A percentile compares a stretch with the other conserved stretches of the same genome.
phyloP scores from a whole-genome alignment of 768 basidiomycete species.

The Boletus subparvulus region DNA sequence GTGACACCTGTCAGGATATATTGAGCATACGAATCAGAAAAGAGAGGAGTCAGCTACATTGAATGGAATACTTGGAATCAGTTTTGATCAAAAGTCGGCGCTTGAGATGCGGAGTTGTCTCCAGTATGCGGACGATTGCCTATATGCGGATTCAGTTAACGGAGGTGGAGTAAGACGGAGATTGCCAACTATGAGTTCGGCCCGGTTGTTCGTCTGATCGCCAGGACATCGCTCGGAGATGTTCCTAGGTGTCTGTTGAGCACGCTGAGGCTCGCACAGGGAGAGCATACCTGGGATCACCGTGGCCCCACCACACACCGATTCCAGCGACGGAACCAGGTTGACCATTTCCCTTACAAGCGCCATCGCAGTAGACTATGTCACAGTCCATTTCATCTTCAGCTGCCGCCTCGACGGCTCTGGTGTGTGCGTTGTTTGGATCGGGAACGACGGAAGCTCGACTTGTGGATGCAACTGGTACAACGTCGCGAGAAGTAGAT shows the following conservation, averaged over 20 bases:
- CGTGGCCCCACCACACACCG: constrained; percentile 85
- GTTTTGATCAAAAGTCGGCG: constrained; percentile 72
- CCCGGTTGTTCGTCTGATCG: constrained; percentile 83
- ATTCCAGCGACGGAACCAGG: constrained; percentile 68
- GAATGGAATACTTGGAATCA: constrained; percentile 82
- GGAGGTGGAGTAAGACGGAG: constrained; percentile 22
- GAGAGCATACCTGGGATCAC: constrained; percentile 53
- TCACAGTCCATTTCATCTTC: constrained; percentile 33
- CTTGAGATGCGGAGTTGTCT: constrained; percentile 59
- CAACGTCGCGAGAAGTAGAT: constrained; percentile 1
- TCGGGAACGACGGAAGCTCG: not conserved
- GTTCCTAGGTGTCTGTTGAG: constrained; percentile 51
- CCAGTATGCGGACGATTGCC: constrained; percentile 84
- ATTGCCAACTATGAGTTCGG: constrained; percentile 71
- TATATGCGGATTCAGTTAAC: constrained; percentile 39
- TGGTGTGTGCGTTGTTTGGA: not conserved
- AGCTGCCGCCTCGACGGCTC: constrained; percentile 3
- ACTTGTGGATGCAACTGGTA: constrained; percentile 32
- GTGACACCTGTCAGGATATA: constrained; percentile 55
- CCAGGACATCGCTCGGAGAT: constrained; percentile 81
- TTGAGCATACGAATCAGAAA: constrained; percentile 6
- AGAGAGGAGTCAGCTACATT: constrained; percentile 47
- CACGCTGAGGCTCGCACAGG: not conserved
- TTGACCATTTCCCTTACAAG: constrained; percentile 81
- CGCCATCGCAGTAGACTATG: constrained; percentile 85